phyloP scores from a whole-genome alignment of 225 moss, liverwort and hornwort species.

The Ulota crispa region DNA sequence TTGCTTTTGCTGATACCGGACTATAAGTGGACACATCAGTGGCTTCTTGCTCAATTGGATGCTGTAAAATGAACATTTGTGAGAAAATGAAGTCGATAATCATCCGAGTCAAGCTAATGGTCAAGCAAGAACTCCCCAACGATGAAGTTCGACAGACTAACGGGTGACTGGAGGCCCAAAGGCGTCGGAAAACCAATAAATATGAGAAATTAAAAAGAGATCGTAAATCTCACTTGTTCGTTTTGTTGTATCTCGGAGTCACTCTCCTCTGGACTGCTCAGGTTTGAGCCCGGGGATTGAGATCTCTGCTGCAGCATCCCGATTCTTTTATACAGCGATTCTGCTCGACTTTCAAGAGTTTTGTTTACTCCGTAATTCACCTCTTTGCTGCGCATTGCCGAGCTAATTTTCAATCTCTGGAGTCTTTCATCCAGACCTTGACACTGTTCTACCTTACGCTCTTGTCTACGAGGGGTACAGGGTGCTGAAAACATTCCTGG shows the following conservation, averaged over 20 bases:
- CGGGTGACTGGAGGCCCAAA: not conserved
- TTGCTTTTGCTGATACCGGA: constrained; percentile 35
- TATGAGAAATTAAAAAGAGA: not conserved
- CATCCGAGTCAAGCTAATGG: not conserved
- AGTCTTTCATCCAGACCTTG: constrained; percentile 45
- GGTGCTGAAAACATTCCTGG: constrained; percentile 49
- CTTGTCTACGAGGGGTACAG: constrained; percentile 37
- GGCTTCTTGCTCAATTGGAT: constrained; percentile 30
- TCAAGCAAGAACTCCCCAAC: not conserved
- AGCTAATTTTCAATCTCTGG: constrained; percentile 47
- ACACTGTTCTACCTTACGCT: constrained; percentile 17
- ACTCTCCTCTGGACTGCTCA: constrained; percentile 44
- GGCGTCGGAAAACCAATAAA: not conserved
- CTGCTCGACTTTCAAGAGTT: constrained; percentile 60
- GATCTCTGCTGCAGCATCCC: constrained; percentile 59
- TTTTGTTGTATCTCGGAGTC: constrained; percentile 49
- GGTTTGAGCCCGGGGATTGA: constrained; percentile 26
- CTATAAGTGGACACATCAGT: constrained; percentile 27
- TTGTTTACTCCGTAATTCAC: constrained; percentile 24
- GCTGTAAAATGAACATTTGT: constrained; percentile 19
- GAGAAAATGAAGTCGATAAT: not conserved
- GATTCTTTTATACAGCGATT: constrained; percentile 64
- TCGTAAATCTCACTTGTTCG: constrained; percentile 30
- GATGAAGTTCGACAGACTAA: not conserved
- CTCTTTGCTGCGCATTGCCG: constrained; percentile 42